A percentile compares a stretch with the other conserved stretches of the same genome.
Evolutionary conservation across 176 grass and related monocot species (phyloP).

Genomic region (Zea luxurians): DNA sequence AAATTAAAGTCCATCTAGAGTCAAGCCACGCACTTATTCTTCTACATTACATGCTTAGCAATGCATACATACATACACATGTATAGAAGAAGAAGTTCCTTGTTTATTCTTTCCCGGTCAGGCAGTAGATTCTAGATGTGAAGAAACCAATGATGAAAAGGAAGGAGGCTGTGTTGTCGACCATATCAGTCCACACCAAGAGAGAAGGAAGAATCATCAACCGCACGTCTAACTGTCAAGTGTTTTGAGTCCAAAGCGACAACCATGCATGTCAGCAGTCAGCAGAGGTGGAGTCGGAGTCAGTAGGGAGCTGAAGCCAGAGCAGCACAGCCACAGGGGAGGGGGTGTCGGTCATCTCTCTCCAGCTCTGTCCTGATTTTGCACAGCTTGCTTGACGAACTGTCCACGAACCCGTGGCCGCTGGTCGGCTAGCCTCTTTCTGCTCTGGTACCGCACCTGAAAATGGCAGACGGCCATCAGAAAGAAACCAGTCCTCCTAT

Average conservation of each 20-base stretch:
- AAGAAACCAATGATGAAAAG: conserved; percentile 27
- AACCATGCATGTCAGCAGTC: background rate
- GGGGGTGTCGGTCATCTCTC: conserved; percentile 56
- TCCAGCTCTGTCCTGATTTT: conserved; percentile 36
- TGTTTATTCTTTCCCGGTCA: conserved; percentile 12
- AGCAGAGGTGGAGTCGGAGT: background rate
- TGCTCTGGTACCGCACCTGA: conserved; percentile 82
- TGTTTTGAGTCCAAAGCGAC: background rate
- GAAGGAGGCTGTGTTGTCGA: conserved; percentile 14
- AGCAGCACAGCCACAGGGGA: no score
- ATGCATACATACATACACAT: background rate
- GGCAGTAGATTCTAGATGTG: background rate
- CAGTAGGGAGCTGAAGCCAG: background rate
- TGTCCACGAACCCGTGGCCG: conserved; percentile 72
- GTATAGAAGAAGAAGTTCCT: background rate
- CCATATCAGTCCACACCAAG: conserved; percentile 2
- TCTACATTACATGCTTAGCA: background rate
- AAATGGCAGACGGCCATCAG: conserved; percentile 42
- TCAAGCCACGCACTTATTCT: conserved; percentile 5
- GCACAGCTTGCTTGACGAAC: conserved; percentile 59
- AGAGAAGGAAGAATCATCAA: conserved; percentile 44
- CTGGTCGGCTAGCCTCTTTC: conserved; percentile 78
- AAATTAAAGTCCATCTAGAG: conserved; percentile 7
- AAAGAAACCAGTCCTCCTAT: conserved; percentile 33
- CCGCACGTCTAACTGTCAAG: conserved; percentile 20